Conservation (phyloP, 352 stramenopile species). For the Hyaloperonospora brassicae region DNA sequence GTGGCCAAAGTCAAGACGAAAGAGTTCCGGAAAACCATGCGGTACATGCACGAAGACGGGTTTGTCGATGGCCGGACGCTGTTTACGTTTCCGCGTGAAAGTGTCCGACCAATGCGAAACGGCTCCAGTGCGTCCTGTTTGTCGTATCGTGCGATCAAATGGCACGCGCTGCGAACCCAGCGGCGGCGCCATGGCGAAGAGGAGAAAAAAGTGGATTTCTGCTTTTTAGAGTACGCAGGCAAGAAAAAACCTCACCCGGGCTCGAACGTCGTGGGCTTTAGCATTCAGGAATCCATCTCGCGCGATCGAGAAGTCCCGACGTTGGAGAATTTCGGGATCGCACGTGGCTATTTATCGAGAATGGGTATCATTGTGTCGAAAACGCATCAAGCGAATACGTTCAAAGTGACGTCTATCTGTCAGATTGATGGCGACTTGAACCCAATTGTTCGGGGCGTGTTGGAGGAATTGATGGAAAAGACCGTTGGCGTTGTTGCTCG, state of each 20-base stretch:
- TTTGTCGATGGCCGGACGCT: conserved; percentile 63
- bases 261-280: conserved; percentile 63
- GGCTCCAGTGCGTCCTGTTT: conserved; percentile 4
- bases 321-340: conserved; percentile 52
- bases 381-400: conserved; percentile 47
- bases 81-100: conserved; percentile 40
- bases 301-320: conserved; percentile 52
- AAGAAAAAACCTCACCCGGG: conserved; percentile 39
- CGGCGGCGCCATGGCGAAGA: conserved; percentile 26
- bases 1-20: conserved; percentile 54
- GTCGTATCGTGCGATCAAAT: conserved; percentile 71
- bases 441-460: conserved; percentile 30
- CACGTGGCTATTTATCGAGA: conserved; percentile 41
- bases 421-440: conserved; percentile 62
- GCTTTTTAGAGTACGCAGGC: conserved; percentile 67
- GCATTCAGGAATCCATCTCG: conserved; percentile 60
- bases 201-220: conserved; percentile 56
- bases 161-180: conserved; percentile 44
- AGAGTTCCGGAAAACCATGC: conserved; percentile 48
- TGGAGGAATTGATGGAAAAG: conserved; percentile 61
- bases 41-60: conserved; percentile 44
- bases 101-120: neutral
- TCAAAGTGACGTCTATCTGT: conserved; percentile 61
- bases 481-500: conserved; percentile 37
- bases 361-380: conserved; percentile 64